These are phyloP conservation scores for Boletales sp. DNA, from an alignment of 768 basidiomycete species.

Conservation along the genomic window DNA sequence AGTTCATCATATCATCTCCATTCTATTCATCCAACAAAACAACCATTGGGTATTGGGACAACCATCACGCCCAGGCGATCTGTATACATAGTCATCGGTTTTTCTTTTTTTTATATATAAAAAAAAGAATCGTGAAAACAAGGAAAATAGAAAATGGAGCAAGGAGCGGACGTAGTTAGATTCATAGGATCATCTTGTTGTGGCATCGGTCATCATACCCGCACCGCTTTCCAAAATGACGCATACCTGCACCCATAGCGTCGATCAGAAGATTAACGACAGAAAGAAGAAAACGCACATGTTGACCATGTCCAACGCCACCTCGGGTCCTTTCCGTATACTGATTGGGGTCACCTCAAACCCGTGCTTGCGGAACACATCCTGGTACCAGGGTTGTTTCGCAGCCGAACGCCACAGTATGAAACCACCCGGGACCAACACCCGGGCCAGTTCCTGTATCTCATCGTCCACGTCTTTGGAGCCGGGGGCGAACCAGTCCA, in stretches of 20 bases:
- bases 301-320: constrained; percentile 64
- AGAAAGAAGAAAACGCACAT: constrained; percentile 42
- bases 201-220: constrained; percentile 8
- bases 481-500: constrained; percentile 56
- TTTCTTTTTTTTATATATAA: too few relatives aligned
- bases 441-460: constrained; percentile 50
- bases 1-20: too few relatives aligned
- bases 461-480: constrained; percentile 50
- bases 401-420: constrained; percentile 67
- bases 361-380: constrained; percentile 50
- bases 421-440: constrained; percentile 54
- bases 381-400: constrained; percentile 63
- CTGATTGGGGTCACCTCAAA: constrained; percentile 52
- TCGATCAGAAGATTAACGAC: not conserved
- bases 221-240: constrained; percentile 30
- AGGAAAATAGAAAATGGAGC: not conserved
- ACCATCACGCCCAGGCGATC: too few relatives aligned
- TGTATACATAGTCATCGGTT: too few relatives aligned
- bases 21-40: too few relatives aligned
- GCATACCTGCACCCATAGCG: constrained; percentile 23
- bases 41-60: too few relatives aligned
- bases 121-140: too few relatives aligned
- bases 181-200: too few relatives aligned
- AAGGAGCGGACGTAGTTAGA: not conserved
- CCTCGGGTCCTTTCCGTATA: constrained; percentile 45